phyloP scores from a whole-genome alignment of 148 eudicot species.

The Oxyria digyna region DNA sequence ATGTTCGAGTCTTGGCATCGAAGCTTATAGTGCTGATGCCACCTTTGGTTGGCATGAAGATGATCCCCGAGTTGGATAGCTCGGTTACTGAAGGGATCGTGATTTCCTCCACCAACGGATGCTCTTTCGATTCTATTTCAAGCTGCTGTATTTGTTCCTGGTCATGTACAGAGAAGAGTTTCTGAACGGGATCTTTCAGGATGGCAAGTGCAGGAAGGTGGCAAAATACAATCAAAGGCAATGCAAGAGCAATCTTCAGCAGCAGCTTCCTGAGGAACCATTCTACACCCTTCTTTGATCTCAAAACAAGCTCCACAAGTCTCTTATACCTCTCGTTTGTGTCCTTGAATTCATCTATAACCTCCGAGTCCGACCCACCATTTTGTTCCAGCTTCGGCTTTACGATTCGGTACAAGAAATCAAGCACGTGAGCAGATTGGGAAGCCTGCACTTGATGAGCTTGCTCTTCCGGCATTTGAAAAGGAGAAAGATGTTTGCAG shows the following conservation, averaged over 20 bases:
- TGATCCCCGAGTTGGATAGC: conserved; percentile 19
- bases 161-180: conserved; percentile 11
- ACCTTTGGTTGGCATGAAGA: conserved; percentile 17
- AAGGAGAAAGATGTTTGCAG: conserved; percentile 20
- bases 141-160: not conserved
- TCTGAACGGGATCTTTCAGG: conserved; percentile 14
- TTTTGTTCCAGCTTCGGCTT: conserved; percentile 18
- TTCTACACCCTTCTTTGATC: not conserved
- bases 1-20: conserved; percentile 3
- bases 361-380: conserved; percentile 3
- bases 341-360: conserved; percentile 1
- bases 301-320: not conserved
- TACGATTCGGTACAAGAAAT: conserved; percentile 16
- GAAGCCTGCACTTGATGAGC: conserved; percentile 2
- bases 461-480: conserved; percentile 10
- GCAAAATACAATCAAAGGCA: conserved; percentile 19
- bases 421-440: conserved; percentile 23
- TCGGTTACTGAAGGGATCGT: conserved; percentile 24
- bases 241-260: conserved; percentile 8
- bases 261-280: not conserved
- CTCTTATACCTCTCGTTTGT: not conserved
- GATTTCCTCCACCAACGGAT: conserved; percentile 23
- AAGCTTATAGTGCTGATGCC: conserved; percentile 10
- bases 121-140: conserved; percentile 6
- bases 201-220: conserved; percentile 21